A percentile compares a stretch with the other conserved stretches of the same genome.
Conservation (phyloP, 352 stramenopile species). For the Pythium guiyangense region DNA sequence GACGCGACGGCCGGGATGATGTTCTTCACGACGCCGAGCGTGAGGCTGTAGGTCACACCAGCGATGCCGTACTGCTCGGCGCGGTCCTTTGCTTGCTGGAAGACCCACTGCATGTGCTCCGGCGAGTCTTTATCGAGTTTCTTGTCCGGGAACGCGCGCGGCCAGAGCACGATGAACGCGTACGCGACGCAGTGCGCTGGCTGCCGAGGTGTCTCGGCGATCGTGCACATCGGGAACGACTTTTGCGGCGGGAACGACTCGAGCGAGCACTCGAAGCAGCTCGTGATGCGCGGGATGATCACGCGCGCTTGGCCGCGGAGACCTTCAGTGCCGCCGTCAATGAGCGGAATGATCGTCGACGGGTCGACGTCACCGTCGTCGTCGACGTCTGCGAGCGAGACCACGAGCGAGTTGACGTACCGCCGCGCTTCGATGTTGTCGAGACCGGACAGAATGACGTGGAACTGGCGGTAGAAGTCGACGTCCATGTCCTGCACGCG, state of each 20-base stretch:
- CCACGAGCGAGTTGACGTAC: constrained; percentile 96
- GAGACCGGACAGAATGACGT: constrained; percentile 94
- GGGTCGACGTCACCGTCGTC: constrained; percentile 71
- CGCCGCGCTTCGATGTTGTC: constrained; percentile 97
- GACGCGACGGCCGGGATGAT: constrained; percentile 97
- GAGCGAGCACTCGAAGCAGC: constrained; percentile 98
- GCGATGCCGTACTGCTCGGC: constrained; percentile 93
- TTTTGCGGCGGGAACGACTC: constrained; percentile 96
- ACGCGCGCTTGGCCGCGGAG: constrained; percentile 97
- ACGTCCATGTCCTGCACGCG: constrained; percentile 97
- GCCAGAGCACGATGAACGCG: constrained; percentile 95
- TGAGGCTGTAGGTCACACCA: constrained; percentile 96
- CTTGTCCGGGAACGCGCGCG: constrained; percentile 91
- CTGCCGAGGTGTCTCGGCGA: constrained; percentile 94
- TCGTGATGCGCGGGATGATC: constrained; percentile 96
- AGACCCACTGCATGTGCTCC: constrained; percentile 98
- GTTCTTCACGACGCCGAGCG: constrained; percentile 97
- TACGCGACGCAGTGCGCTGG: constrained; percentile 98
- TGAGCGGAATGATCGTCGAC: constrained; percentile 95
- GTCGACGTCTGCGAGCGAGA: constrained; percentile 90
- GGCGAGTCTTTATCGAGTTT: constrained; percentile 96
- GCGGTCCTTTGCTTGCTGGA: constrained; percentile 86
- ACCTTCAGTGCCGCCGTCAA: constrained; percentile 97
- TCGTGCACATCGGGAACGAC: constrained; percentile 98
- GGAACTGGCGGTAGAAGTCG: constrained; percentile 95